Base-by-base conservation (phyloP, 306 rosid species). In the Pterocarpus macrocarpus region DNA sequence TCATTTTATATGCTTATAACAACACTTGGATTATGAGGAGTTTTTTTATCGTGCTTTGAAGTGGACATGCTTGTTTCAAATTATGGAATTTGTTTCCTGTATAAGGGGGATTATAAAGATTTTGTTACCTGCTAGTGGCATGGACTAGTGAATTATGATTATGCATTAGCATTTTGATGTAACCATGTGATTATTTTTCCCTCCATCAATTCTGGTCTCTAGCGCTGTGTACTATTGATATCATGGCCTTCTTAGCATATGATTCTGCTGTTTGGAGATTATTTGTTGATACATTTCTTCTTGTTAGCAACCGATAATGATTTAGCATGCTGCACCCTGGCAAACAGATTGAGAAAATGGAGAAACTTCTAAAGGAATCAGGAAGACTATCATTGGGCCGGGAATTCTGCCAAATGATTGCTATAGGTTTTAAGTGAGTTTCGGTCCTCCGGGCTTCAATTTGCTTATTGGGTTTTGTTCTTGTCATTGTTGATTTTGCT, bases 321-420 rank as follows among this genome's bases (percentile, higher is more conserved):
- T 11, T n/a, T 39, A 8, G 7, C 17, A 66, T 72, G 34, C 67
- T 4, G 14, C 6, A 15, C 16, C 59, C n/a, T 75, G 70, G 14
- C 17, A 47, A 78, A 75, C 90, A 92, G 97, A 82, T 87, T 70
- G 87, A 82, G 79, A 92, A 87, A 78, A 83, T 92, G 92, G 94
- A 88, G 85, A 88, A 78, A 73, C 39, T 87, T 81, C 53, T 87
- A 13, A 69, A 85, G 75, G 85, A 87, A 61, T 84, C 85, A 5
- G 86, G 86, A 69, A 85, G 81, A 68, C 81, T 69, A 58, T 80
- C 74, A 38, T 80, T 87, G 72, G 73, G 78, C 67, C 56, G 58
- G 58, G 87, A 90, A n/a, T 80, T 80, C 82, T 88, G 88, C 85
- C 91, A 81, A 73, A 87, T 52, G 76, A 57, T 87, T 68, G 87